These are phyloP conservation scores for Fusarium pseudocircinatum DNA, from an alignment of 2,329 filamentous ascomycete species.

Conservation along the genomic window DNA sequence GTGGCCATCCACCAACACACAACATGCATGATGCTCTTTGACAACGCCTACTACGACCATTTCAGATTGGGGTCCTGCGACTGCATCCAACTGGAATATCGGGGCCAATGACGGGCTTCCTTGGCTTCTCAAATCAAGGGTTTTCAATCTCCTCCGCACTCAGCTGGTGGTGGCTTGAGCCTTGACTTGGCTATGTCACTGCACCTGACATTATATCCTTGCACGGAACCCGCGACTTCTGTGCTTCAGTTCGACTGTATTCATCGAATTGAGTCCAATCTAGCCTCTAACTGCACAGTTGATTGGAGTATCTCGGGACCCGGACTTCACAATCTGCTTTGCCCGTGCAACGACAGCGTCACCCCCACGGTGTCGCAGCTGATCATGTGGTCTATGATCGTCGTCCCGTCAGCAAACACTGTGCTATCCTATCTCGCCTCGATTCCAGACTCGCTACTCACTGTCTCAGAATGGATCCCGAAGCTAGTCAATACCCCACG, in stretches of 20 bases:
- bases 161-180: conserved; percentile 14
- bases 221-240: conserved; percentile 11
- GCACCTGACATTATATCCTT: conserved; percentile 9
- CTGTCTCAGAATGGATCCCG: conserved; percentile 8
- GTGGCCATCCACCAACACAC: conserved; percentile 22
- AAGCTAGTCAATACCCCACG: conserved; percentile 30
- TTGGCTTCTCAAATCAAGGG: not conserved
- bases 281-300: not conserved
- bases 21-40: not conserved
- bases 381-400: conserved; percentile 31
- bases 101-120: not conserved
- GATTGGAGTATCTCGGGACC: conserved; percentile 19
- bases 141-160: not conserved
- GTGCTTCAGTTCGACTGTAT: not conserved
- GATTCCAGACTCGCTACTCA: conserved; percentile 16
- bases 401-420: conserved; percentile 28
- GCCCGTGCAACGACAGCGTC: conserved; percentile 16
- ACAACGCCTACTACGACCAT: not conserved
- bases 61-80: not conserved
- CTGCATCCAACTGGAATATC: not conserved
- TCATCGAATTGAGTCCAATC: not conserved
- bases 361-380: conserved; percentile 21
- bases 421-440: conserved; percentile 20
- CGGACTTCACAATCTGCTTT: conserved; percentile 29
- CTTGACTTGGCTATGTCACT: conserved; percentile 10